Conservation (phyloP, 305 asterid genomes). For the Lippia alba region DNA sequence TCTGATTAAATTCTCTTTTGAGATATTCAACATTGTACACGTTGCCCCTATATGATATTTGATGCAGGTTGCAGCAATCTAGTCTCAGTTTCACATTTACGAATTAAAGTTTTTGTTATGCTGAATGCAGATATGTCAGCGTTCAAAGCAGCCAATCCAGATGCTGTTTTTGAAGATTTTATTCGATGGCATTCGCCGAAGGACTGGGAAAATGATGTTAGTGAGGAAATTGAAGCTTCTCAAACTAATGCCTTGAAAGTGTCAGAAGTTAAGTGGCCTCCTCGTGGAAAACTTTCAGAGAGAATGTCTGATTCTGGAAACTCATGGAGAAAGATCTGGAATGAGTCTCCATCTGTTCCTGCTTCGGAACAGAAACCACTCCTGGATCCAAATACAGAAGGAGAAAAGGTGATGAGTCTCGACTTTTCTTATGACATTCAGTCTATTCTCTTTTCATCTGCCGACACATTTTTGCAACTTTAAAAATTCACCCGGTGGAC, state of each 20-base stretch:
- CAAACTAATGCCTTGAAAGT: conserved; percentile 35
- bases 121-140: conserved; percentile 88
- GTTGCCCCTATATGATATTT: conserved; percentile 2
- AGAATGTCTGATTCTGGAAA: conserved; percentile 92
- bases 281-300: conserved; percentile 86
- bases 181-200: conserved; percentile 98
- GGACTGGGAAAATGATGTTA: conserved; percentile 82
- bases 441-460: background rate
- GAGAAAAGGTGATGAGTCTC: conserved; percentile 85
- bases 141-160: conserved; percentile 94
- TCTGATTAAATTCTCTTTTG: background rate
- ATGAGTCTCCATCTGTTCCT: conserved; percentile 69
- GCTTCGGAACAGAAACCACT: conserved; percentile 89
- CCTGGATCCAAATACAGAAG: conserved; percentile 93
- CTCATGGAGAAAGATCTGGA: conserved; percentile 95
- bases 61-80: too few relatives aligned
- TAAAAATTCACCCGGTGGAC: background rate
- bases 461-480: background rate
- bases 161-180: conserved; percentile 95
- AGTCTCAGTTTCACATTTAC: too few relatives aligned
- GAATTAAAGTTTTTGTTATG: conserved; percentile 17
- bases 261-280: conserved; percentile 72
- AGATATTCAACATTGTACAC: conserved; percentile 12
- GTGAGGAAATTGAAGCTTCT: conserved; percentile 46
- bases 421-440: background rate